Percentiles rank a stretch among this genome's conserved stretches.
Evolutionary conservation across 1,284 basidiomycete genomes (phyloP).

Genomic region (Cystobasidium pallidum): DNA sequence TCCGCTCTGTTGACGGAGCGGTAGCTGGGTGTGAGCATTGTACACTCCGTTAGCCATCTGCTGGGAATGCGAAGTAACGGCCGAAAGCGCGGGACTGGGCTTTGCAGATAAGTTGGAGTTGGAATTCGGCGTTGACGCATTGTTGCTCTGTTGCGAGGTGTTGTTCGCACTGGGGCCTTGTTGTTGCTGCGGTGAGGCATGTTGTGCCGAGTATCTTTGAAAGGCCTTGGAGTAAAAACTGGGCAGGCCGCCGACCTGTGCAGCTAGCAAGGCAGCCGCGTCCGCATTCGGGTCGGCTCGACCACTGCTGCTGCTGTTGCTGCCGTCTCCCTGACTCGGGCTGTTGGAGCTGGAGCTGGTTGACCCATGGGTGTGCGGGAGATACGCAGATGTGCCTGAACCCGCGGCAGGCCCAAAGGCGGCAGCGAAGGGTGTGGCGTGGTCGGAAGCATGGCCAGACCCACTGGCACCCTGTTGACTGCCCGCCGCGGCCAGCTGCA

Average conservation of each 20-base stretch:
- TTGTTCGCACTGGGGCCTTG: not conserved
- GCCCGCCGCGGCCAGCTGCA: conserved; percentile 29
- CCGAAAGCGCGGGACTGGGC: conserved; percentile 26
- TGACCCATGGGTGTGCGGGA: not conserved
- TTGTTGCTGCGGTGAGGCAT: conserved; percentile 8
- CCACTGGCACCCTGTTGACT: not conserved
- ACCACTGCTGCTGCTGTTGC: conserved; percentile 15
- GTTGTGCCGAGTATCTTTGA: conserved; percentile 4
- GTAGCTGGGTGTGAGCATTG: conserved; percentile 8
- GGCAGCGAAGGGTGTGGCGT: not conserved
- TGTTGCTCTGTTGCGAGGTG: conserved; percentile 1
- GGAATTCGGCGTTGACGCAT: conserved; percentile 24
- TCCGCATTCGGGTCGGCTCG: not conserved
- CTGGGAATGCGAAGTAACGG: conserved; percentile 23
- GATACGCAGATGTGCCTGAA: not conserved
- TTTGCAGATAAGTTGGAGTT: conserved; percentile 30
- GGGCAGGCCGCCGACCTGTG: conserved; percentile 1
- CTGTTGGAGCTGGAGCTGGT: conserved; percentile 10
- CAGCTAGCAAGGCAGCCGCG: not conserved
- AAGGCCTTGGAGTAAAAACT: conserved; percentile 21
- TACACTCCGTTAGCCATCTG: not conserved
- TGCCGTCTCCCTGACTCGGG: conserved; percentile 1
- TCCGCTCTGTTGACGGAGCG: conserved; percentile 1
- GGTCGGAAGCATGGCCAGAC: not conserved
- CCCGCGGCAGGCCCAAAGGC: not conserved